Base-by-base conservation (phyloP, 495 filamentous ascomycete genomes). In the Schizothecium vesticola region DNA sequence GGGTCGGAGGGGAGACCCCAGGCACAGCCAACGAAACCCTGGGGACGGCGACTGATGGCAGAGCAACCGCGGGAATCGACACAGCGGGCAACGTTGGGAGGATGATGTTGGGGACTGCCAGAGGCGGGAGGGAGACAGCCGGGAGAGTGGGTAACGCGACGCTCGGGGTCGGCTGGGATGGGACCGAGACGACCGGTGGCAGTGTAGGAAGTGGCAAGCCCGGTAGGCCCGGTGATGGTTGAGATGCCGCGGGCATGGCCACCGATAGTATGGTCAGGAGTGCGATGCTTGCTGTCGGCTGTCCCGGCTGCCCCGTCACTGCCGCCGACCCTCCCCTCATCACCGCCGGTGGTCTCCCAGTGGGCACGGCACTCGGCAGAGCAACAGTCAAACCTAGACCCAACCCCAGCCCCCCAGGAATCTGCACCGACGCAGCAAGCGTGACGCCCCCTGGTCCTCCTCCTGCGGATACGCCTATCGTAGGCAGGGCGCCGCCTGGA, bases 41-140 rank as follows among this genome's bases (percentile, higher is more conserved):
- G n/a, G n/a, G n/a, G 26, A 51, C 12, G n/a, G 64, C 25, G 22
- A 67, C 25, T 11, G 65, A 67, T 61, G 66, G 59, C 3, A 58
- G 22, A 8, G 66, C 29, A 3, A 63, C 25, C 1, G 59, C 2
- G 21, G 66, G 65, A 19, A 67, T 11, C 13, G 29, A 23, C 25
- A 51, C 8, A 0, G 57, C 19, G 16, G 55, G 64, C 0, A 36
- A 3, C 13, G 33, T 36, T 36, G 33, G 33, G 33, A 36, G 33
- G 33, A 5, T 13, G 13, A 36, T 6, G 33, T 36, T 4, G 33
- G 33, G 33, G 33, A 63, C 55, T 3, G 12, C n/a, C 10, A 43
- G 28, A n/a, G 29, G 12, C 12, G 33, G 61, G 8, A 26, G 10
- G 33, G 59, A n/a, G 2, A 61, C 59, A 3, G 59, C 22, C 26